A percentile compares a stretch with the other conserved stretches of the same genome.
These are phyloP conservation scores for Arthromyces matolae DNA, from an alignment of 768 basidiomycete genomes.

Conservation along the genomic window DNA sequence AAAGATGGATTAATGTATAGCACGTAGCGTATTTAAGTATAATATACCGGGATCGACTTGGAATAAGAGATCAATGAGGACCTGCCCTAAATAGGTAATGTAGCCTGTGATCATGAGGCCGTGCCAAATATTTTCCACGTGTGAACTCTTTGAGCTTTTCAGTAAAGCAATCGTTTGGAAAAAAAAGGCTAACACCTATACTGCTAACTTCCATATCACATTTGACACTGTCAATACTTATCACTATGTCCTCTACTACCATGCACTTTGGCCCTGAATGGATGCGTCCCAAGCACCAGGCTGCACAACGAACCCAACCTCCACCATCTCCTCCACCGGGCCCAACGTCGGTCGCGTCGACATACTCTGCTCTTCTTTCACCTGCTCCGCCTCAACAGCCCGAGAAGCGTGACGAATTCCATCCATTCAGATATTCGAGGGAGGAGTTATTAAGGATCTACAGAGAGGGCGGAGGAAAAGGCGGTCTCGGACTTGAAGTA, in stretches of 20 bases:
- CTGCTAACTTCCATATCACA: conserved; percentile 20
- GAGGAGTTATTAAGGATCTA: conserved; percentile 83
- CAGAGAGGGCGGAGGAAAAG: conserved; percentile 70
- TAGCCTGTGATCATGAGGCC: no score
- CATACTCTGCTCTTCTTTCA: conserved; percentile 70
- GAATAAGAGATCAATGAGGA: not conserved
- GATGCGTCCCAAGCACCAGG: conserved; percentile 80
- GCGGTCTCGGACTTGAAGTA: conserved; percentile 78
- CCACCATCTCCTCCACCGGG: conserved; percentile 60
- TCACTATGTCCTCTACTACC: conserved; percentile 53
- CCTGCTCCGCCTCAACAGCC: conserved; percentile 43
- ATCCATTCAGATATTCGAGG: conserved; percentile 85
- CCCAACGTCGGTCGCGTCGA: conserved; percentile 50
- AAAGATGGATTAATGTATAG: conserved; percentile 34
- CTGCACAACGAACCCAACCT: conserved; percentile 46
- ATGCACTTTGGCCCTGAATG: conserved; percentile 93
- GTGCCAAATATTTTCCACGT: conserved; percentile 39
- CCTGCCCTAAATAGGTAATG: conserved; percentile 41
- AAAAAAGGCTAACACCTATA: conserved; percentile 21
- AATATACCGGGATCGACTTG: conserved; percentile 2
- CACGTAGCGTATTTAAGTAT: conserved; percentile 2
- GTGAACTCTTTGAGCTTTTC: conserved; percentile 29
- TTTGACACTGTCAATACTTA: conserved; percentile 19
- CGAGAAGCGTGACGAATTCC: conserved; percentile 59
- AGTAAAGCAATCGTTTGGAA: conserved; percentile 33